Percentiles rank a stretch among this genome's conserved stretches.
Evolutionary conservation across 495 filamentous ascomycete genomes (phyloP).

Genomic region (Glarea lozoyensis): DNA sequence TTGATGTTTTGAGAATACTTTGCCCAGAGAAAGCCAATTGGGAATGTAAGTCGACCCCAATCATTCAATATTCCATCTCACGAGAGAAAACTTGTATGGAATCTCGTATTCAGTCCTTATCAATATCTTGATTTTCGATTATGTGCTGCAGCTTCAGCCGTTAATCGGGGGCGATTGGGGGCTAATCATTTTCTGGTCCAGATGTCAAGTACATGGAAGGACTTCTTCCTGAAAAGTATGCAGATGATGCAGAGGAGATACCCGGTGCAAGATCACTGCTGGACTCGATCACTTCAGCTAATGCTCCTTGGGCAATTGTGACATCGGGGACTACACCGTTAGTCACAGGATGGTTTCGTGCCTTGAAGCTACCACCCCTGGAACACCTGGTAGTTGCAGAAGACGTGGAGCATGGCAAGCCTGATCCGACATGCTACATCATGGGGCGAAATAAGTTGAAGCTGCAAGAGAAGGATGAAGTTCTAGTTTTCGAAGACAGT

Average conservation of each 20-base stretch:
- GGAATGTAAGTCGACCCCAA: constrained; percentile 58
- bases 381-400: constrained; percentile 73
- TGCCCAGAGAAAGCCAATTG: constrained; percentile 75
- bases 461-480: constrained; percentile 50
- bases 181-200: constrained; percentile 23
- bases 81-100: neutral
- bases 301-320: constrained; percentile 81
- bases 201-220: constrained; percentile 75
- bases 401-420: constrained; percentile 80
- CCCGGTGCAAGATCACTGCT: constrained; percentile 32
- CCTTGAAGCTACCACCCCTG: constrained; percentile 29
- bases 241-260: constrained; percentile 66
- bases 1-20: constrained; percentile 68
- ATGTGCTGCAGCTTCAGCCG: constrained; percentile 1
- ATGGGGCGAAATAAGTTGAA: constrained; percentile 59
- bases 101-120: constrained; percentile 4
- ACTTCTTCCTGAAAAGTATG: constrained; percentile 65
- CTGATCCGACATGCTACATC: constrained; percentile 75
- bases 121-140: constrained; percentile 1
- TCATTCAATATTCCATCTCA: neutral
- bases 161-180: constrained; percentile 1
- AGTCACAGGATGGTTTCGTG: constrained; percentile 76
- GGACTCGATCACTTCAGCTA: constrained; percentile 27
- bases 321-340: constrained; percentile 80
- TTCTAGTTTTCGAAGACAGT: constrained; percentile 86